Base-by-base conservation (phyloP, 257 asterid species). In the Solanum lycopersicoides region DNA sequence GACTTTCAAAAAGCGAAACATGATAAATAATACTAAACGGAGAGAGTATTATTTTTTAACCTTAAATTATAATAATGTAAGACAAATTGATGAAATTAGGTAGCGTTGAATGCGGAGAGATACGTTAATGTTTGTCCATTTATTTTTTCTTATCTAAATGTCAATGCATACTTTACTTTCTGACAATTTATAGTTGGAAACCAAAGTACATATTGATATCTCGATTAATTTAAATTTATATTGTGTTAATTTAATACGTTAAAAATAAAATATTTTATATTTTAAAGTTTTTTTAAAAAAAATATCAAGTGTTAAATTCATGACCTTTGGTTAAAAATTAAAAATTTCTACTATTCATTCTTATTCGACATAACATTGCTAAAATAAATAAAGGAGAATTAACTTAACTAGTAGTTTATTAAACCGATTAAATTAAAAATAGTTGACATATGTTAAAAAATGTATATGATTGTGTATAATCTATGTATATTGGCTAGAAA, bases 91-190 rank as follows among this genome's bases (percentile, higher is more conserved):
- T 10, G 41, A 28, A 53, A 79, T 79, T 79, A 79, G 84, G 84
- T 79, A 28, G 84, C 41, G 84, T 9, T 79, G 84, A 79, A 79
- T 79, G 66, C 84, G 84, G 84, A 79, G n/a, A 16, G 35, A 79
- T 79, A 45, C 25, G 41, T 79, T 77, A 77, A 44, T 77, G 41
- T 23, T 53, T 53, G 35, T 23, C 83, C n/a, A 73, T 20, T 73
- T 32, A 7, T 12, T n/a, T 41, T 76, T 42, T 6, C 59, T 76
- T 23, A 76, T n/a, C 37, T 41, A 42, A 77, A n/a, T 44, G 84
- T 79, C 84, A 45, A 79, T 42, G 63, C 63, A n/a, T n/a, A 14
- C n/a, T 42, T 76, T 12, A n/a, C 60, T 76, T 76, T 76, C 37
- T 42, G 12, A n/a, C 32, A 41, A 7, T 76, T 7, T 69, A 69